Percentiles rank a stretch among this genome's conserved stretches.
These are phyloP conservation scores for Lentinula novae-zelandiae DNA, from an alignment of 1,284 basidiomycete species.

Conservation along the genomic window DNA sequence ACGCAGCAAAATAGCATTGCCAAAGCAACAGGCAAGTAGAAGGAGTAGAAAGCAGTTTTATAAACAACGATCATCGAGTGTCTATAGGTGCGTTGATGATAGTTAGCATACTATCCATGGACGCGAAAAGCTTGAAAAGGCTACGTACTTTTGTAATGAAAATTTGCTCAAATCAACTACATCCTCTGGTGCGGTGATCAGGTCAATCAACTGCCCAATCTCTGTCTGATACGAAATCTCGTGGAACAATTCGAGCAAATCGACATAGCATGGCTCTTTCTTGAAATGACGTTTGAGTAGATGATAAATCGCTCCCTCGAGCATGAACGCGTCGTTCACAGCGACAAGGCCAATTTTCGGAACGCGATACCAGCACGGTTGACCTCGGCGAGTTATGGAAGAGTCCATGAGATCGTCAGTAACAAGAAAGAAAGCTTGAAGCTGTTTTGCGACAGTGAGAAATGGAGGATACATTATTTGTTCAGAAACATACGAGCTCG, in stretches of 20 bases:
- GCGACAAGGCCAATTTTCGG: constrained; percentile 82
- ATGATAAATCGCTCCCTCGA: constrained; percentile 92
- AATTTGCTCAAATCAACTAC: constrained; percentile 86
- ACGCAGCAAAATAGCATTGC: constrained; percentile 84
- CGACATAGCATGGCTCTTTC: constrained; percentile 77
- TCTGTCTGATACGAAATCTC: constrained; percentile 96
- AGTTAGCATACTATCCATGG: background rate
- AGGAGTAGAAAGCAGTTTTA: constrained; percentile 98
- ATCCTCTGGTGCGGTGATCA: constrained; percentile 94
- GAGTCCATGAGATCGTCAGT: constrained; percentile 98
- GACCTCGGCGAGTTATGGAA: constrained; percentile 89
- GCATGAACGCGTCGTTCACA: constrained; percentile 98
- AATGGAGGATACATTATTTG: background rate
- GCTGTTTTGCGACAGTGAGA: constrained; percentile 37
- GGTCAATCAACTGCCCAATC: constrained; percentile 92
- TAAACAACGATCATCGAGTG: constrained; percentile 94
- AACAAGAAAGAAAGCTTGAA: constrained; percentile 98
- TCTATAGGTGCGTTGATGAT: constrained; percentile 36
- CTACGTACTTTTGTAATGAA: constrained; percentile 69
- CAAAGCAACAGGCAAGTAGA: constrained; percentile 96
- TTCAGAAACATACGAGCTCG: constrained; percentile 69
- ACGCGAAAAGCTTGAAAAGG: background rate
- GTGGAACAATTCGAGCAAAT: constrained; percentile 89
- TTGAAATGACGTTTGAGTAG: constrained; percentile 90
- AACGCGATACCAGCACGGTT: constrained; percentile 93